Conservation (phyloP, 192 early-diverging fungal species). For the Podila horticola region DNA sequence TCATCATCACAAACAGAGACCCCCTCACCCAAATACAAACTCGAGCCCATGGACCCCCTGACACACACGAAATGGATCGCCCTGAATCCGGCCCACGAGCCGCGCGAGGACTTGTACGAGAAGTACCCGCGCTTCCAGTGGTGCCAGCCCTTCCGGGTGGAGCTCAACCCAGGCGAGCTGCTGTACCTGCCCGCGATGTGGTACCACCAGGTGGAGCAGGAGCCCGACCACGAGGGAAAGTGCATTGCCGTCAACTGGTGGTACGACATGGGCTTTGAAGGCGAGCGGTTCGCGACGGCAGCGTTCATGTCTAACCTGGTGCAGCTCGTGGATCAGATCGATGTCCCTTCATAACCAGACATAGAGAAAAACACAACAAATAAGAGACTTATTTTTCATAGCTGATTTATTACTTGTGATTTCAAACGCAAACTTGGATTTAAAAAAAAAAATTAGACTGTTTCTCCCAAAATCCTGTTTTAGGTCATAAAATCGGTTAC, state of each 20-base stretch:
- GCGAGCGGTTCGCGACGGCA: constrained; percentile 32
- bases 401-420: neutral
- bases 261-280: constrained; percentile 63
- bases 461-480: too few species aligned
- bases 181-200: constrained; percentile 66
- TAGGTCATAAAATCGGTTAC: too few species aligned
- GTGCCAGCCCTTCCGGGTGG: constrained; percentile 54
- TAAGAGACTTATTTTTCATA: neutral
- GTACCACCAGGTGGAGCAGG: constrained; percentile 64
- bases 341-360: neutral
- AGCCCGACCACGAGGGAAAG: constrained; percentile 57
- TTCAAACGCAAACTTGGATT: neutral
- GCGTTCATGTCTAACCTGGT: constrained; percentile 31
- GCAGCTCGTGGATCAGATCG: constrained; percentile 37
- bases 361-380: neutral
- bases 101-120: constrained; percentile 38
- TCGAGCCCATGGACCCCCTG: constrained; percentile 43
- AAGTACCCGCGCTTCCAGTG: constrained; percentile 53
- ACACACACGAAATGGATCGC: constrained; percentile 56
- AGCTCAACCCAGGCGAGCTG: constrained; percentile 59
- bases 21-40: constrained; percentile 2
- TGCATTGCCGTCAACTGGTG: constrained; percentile 66
- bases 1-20: neutral
- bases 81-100: constrained; percentile 54
- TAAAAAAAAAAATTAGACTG: neutral